These are phyloP conservation scores for Bruguiera parviflora DNA, from an alignment of 345 rosid genomes.

Conservation along the genomic window DNA sequence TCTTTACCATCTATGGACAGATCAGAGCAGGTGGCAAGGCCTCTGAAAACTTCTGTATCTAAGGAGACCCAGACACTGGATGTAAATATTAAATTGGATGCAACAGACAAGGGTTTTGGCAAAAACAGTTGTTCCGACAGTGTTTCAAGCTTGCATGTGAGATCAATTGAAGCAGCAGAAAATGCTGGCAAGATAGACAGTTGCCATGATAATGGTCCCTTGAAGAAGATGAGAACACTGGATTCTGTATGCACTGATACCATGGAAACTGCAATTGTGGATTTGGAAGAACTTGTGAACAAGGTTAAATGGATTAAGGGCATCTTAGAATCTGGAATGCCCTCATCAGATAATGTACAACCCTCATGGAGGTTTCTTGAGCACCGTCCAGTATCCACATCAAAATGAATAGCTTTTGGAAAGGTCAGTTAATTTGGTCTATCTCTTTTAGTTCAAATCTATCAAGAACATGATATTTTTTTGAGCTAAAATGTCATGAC, in stretches of 20 bases:
- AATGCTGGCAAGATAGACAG: conserved; percentile 2
- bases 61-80: conserved; percentile 10
- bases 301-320: conserved; percentile 51
- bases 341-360: conserved; percentile 16
- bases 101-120: conserved; percentile 5
- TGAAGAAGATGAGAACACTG: conserved; percentile 26
- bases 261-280: conserved; percentile 52
- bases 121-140: conserved; percentile 30
- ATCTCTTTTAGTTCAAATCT: neutral
- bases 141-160: conserved; percentile 24
- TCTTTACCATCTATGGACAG: conserved; percentile 3
- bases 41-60: conserved; percentile 8
- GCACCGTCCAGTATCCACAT: conserved; percentile 21
- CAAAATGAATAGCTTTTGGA: neutral
- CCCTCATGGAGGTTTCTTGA: conserved; percentile 49
- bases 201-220: conserved; percentile 13
- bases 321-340: conserved; percentile 30
- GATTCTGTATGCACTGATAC: conserved; percentile 43
- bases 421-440: conserved; percentile 4
- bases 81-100: conserved; percentile 7
- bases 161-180: conserved; percentile 22
- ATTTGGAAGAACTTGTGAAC: conserved; percentile 57
- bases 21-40: conserved; percentile 5
- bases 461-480: too few species aligned
- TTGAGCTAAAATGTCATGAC: too few species aligned